These are phyloP conservation scores for Pseudisothecium myosuroides DNA, from an alignment of 225 moss, liverwort and hornwort species.

Conservation along the genomic window DNA sequence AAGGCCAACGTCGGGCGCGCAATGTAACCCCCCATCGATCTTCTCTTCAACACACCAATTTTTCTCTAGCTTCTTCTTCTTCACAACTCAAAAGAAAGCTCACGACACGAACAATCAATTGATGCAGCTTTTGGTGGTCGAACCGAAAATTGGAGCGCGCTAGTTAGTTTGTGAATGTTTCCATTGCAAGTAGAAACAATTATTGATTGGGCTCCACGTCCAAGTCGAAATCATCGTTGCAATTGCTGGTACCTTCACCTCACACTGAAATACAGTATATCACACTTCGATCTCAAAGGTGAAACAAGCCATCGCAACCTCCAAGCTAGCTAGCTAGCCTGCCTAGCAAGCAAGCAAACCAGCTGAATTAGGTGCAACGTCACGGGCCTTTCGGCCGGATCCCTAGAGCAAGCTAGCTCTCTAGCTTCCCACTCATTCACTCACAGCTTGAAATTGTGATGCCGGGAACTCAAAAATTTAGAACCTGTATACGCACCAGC, in stretches of 20 bases:
- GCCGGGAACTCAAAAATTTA: not conserved
- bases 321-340: not conserved
- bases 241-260: not conserved
- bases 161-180: not conserved
- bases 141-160: not conserved
- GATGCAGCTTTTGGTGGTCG: not conserved
- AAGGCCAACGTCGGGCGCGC: not conserved
- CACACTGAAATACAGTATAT: not conserved
- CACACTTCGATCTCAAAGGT: not conserved
- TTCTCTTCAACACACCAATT: not conserved
- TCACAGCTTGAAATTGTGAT: not conserved
- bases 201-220: not conserved
- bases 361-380: not conserved
- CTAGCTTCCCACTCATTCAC: not conserved
- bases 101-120: not conserved
- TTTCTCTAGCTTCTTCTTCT: not conserved
- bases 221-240: not conserved
- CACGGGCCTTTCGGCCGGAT: not conserved
- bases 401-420: not conserved
- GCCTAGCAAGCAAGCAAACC: not conserved
- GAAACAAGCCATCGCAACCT: not conserved
- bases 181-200: not conserved
- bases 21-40: not conserved
- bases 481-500: not conserved
- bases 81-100: no score